Evolutionary conservation across 176 grass and related monocot genomes (phyloP).

Genomic region (Carex parvula): DNA sequence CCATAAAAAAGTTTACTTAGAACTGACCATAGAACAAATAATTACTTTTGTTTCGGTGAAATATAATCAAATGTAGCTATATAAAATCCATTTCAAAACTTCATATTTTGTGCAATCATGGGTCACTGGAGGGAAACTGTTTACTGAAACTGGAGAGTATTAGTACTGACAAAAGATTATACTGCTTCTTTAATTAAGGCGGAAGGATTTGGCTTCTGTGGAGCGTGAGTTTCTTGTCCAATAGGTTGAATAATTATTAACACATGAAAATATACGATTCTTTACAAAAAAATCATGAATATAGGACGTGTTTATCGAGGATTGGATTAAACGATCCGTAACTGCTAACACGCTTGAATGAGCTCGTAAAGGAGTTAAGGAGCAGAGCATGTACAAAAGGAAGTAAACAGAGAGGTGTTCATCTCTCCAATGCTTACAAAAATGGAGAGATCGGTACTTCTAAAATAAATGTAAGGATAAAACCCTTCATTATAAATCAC

Average conservation of each 20-base stretch:
- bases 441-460: background rate
- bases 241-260: background rate
- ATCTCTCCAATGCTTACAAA: background rate
- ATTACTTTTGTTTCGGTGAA: background rate
- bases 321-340: background rate
- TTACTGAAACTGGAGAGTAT: background rate
- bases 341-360: background rate
- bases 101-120: background rate
- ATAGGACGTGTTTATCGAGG: background rate
- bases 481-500: too few relatives aligned
- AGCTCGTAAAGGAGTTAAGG: background rate
- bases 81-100: background rate
- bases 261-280: background rate
- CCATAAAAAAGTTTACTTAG: too few relatives aligned
- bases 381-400: background rate
- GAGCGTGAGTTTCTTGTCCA: conserved; percentile 6
- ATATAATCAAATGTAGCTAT: background rate
- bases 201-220: conserved; percentile 27
- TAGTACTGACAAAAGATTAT: conserved; percentile 49
- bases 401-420: background rate
- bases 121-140: background rate
- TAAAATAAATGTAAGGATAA: background rate
- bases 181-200: conserved; percentile 34
- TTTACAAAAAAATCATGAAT: background rate
- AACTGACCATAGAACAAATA: background rate